These are phyloP conservation scores for Cladosporium austrohemisphaericum DNA, from an alignment of 2,329 filamentous ascomycete species.

Conservation along the genomic window DNA sequence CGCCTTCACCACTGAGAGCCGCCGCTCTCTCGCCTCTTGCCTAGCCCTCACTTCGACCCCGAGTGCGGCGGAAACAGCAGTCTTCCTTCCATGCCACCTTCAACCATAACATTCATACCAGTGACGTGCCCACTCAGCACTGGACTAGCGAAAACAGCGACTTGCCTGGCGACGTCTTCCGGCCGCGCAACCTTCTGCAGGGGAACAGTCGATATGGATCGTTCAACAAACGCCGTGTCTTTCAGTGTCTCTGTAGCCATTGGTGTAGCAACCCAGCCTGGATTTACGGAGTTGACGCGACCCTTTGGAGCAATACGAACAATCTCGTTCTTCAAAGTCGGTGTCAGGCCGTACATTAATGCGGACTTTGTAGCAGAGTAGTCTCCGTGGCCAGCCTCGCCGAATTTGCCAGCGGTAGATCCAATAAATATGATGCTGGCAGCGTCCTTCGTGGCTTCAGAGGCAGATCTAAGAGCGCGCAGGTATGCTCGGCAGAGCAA, in stretches of 20 bases:
- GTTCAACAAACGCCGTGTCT: conserved; percentile 28
- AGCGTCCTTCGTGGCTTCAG: conserved; percentile 20
- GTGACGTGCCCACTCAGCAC: conserved; percentile 28
- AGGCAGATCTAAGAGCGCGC: conserved; percentile 20
- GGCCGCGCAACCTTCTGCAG: conserved; percentile 29
- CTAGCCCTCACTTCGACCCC: background rate
- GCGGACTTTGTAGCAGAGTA: conserved; percentile 29
- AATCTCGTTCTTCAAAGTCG: conserved; percentile 33
- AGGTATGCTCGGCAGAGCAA: conserved; percentile 28
- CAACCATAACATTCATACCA: conserved; percentile 28
- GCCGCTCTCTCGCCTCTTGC: no score
- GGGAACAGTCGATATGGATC: conserved; percentile 30
- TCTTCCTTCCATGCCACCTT: conserved; percentile 32
- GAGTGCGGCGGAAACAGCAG: conserved; percentile 20
- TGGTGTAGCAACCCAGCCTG: conserved; percentile 29
- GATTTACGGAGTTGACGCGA: conserved; percentile 28
- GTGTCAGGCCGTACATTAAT: conserved; percentile 30
- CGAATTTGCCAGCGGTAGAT: conserved; percentile 34
- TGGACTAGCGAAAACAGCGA: conserved; percentile 28
- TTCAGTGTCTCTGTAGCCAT: conserved; percentile 26
- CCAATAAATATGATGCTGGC: conserved; percentile 32
- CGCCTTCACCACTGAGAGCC: no score
- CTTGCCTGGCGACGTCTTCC: conserved; percentile 29
- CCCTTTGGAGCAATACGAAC: conserved; percentile 27
- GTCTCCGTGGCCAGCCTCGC: conserved; percentile 31